These are phyloP conservation scores for Lodderomyces orthopsilosis DNA, from an alignment of 1,139 yeast species.

Conservation along the genomic window DNA sequence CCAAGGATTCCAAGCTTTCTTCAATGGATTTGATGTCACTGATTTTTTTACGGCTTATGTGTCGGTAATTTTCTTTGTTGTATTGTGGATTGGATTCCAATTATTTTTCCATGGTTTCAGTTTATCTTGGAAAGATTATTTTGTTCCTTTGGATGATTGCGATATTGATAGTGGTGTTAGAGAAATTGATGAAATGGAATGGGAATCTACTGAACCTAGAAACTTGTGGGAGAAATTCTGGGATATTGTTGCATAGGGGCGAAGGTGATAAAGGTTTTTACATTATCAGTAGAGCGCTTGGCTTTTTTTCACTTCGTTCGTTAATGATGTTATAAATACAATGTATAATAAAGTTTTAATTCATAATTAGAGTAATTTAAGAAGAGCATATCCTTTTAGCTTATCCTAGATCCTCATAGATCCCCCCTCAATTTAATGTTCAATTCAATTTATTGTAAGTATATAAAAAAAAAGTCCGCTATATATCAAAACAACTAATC, in stretches of 20 bases:
- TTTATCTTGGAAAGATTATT: conserved; percentile 29
- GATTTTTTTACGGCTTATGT: conserved; percentile 70
- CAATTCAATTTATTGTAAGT: background rate
- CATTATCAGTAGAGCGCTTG: no score
- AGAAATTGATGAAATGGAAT: conserved; percentile 50
- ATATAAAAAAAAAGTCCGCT: background rate
- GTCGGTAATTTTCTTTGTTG: conserved; percentile 56
- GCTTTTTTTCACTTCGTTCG: background rate
- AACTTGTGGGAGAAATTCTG: conserved; percentile 56
- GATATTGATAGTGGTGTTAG: conserved; percentile 63
- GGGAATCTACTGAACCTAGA: conserved; percentile 38
- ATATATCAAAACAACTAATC: background rate
- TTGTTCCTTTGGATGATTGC: conserved; percentile 50
- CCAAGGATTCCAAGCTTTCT: conserved; percentile 63
- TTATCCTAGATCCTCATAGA: no score
- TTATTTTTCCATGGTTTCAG: conserved; percentile 44
- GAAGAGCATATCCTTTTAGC: no score
- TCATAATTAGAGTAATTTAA: background rate
- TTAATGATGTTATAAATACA: background rate
- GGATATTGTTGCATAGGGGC: conserved; percentile 25
- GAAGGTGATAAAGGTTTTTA: background rate
- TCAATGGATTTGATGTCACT: conserved; percentile 37
- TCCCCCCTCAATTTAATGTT: background rate
- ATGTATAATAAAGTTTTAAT: background rate
- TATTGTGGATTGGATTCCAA: conserved; percentile 52